phyloP scores from a whole-genome alignment of 768 basidiomycete genomes.

The Cytidiella melzeri region DNA sequence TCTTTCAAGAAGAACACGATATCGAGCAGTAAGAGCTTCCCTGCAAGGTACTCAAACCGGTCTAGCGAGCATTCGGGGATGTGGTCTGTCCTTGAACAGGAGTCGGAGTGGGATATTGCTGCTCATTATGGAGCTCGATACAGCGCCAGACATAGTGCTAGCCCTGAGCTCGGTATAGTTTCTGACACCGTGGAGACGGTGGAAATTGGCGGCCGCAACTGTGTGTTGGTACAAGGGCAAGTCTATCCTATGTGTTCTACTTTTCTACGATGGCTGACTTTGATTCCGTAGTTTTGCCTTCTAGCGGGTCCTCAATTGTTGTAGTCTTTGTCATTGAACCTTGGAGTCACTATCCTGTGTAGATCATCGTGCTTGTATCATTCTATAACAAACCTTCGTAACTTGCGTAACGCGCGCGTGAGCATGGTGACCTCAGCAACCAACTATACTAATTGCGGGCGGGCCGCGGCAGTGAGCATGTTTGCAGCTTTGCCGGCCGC shows the following conservation, averaged over 20 bases:
- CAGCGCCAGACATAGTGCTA: constrained; percentile 11
- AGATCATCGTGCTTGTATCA: neutral
- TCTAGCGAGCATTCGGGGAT: constrained; percentile 1
- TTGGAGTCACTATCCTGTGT: neutral
- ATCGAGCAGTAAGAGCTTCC: constrained; percentile 12
- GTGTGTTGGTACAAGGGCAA: constrained; percentile 18
- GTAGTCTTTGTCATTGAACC: neutral
- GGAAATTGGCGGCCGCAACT: constrained; percentile 18
- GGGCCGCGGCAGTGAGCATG: neutral
- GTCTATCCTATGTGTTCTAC: no score
- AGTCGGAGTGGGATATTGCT: constrained; percentile 21
- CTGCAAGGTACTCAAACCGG: constrained; percentile 12
- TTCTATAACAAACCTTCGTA: no score
- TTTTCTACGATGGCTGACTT: neutral
- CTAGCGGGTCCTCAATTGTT: neutral
- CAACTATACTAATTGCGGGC: no score
- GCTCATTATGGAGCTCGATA: constrained; percentile 15
- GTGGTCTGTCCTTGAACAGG: constrained; percentile 2
- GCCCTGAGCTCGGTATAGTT: neutral
- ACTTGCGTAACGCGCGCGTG: neutral
- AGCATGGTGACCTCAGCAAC: neutral
- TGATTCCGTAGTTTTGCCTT: neutral
- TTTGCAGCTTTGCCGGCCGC: neutral
- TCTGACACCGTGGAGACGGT: constrained; percentile 12
- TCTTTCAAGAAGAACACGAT: neutral